Evolutionary conservation across 768 basidiomycete genomes (phyloP).

Genomic region (Daedaleopsis nitida): DNA sequence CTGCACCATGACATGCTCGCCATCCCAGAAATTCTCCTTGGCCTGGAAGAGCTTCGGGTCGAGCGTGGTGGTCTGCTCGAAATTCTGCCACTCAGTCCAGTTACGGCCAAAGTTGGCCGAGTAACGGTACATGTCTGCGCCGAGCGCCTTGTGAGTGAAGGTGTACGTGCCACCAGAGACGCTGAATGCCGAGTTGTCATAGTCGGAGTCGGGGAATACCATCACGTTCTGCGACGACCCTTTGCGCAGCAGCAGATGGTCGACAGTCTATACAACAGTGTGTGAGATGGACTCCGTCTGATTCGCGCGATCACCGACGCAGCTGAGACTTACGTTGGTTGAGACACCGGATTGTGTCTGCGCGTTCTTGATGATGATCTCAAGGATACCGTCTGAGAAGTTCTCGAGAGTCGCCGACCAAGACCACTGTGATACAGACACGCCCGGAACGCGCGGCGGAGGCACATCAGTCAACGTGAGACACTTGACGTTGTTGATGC

Average conservation of each 20-base stretch:
- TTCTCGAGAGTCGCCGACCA: constrained; percentile 77
- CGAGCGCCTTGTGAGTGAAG: constrained; percentile 80
- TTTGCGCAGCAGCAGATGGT: constrained; percentile 82
- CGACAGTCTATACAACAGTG: constrained; percentile 47
- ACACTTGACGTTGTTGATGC: constrained; percentile 52
- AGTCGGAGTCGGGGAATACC: constrained; percentile 86
- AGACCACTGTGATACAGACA: constrained; percentile 59
- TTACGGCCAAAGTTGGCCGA: constrained; percentile 83
- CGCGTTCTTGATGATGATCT: constrained; percentile 67
- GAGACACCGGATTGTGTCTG: constrained; percentile 40
- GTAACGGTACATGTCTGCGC: constrained; percentile 87
- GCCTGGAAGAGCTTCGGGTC: constrained; percentile 55
- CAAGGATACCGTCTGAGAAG: constrained; percentile 82
- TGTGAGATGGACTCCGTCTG: background rate
- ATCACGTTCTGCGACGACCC: constrained; percentile 75
- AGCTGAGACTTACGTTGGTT: constrained; percentile 54
- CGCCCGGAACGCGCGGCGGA: constrained; percentile 53
- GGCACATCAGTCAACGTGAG: constrained; percentile 48
- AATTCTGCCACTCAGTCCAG: constrained; percentile 80
- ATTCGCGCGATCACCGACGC: constrained; percentile 5
- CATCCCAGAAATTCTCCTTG: constrained; percentile 66
- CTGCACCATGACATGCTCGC: constrained; percentile 86
- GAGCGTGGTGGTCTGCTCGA: constrained; percentile 74
- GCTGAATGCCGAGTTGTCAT: constrained; percentile 61
- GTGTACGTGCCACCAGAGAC: constrained; percentile 65